Evolutionary conservation across 78 protist genomes (phyloP), one percentile per base, ranked within the genome.

Genomic region (Dictyostelium brefeldianum): DNA sequence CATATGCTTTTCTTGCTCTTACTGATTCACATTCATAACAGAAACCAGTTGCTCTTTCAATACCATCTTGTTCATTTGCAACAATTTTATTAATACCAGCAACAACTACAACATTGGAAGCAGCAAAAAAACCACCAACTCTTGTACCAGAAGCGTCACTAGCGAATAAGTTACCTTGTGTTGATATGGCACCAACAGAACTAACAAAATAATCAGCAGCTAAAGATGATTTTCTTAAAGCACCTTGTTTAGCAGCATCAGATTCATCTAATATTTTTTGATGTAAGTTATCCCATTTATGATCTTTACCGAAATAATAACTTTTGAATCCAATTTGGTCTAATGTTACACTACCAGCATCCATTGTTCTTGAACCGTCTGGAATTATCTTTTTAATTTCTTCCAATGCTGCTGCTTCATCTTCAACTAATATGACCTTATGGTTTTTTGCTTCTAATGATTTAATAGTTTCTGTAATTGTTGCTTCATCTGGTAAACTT

Each of bases 61-160:
- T 46, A 27, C 67, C 82, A 14, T 78, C 82, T 6, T 50, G 17
- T 29, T 48, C 51, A 12, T 43, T 46, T 14, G 46, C 78, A 22
- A 81, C 89, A 5, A 81, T 65, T 70, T 81, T 81, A n/a, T 81
- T 67, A 12, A 70, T 14, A 48, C 89, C 89, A 48, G 71, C 89
- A 46, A 81, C 78, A 10, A 43, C 51, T 8, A 81, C 14, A 1
- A 81, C 64, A 65, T 81, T 81, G 0, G 27, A 18, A 1, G 78
- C 89, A 20, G 64, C 59, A 22, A 78, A n/a, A 11, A 81, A 64
- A 18, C 67, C 89, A 17, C 89, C 89, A 27, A 46, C 53, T 48
- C 89, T 43, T 0, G 75, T 67, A 67, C 89, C 89, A 22, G 65
- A 46, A 8, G 89, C 89, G 29, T 81, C 89, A 14, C 59, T 50